phyloP scores from a whole-genome alignment of 257 asterid species.

The Solanum chiquidenum region DNA sequence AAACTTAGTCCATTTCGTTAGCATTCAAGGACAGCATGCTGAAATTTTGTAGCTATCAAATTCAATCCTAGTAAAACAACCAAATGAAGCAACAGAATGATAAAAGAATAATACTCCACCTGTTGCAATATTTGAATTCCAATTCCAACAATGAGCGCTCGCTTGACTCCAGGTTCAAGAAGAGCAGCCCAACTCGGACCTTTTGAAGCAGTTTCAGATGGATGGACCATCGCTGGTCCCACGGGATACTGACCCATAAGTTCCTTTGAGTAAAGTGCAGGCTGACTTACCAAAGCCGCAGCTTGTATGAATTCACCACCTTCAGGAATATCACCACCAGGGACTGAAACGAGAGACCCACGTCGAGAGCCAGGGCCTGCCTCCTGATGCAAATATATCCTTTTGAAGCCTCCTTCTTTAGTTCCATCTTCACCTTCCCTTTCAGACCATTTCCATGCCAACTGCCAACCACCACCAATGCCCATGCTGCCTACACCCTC shows the following conservation, averaged over 20 bases:
- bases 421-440: slow-evolving; percentile 56
- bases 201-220: slow-evolving; percentile 33
- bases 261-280: slow-evolving; percentile 57
- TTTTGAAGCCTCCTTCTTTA: slow-evolving; percentile 56
- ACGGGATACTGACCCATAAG: slow-evolving; percentile 32
- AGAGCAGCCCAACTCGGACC: slow-evolving; percentile 46
- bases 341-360: slow-evolving; percentile 57
- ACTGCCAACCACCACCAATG: slow-evolving; percentile 80
- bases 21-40: not conserved
- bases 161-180: slow-evolving; percentile 73
- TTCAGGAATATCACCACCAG: slow-evolving; percentile 31
- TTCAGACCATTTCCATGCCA: slow-evolving; percentile 76
- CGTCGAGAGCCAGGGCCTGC: slow-evolving; percentile 39
- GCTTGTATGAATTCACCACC: slow-evolving; percentile 58
- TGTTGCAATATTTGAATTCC: slow-evolving; percentile 74
- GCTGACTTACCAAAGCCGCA: slow-evolving; percentile 70
- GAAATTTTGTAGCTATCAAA: not conserved
- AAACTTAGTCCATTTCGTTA: not conserved
- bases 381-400: slow-evolving; percentile 66
- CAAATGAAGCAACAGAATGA: not conserved
- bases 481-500: slow-evolving; percentile 47
- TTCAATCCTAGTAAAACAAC: not conserved
- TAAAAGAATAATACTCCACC: slow-evolving; percentile 19
- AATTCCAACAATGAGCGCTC: slow-evolving; percentile 64
- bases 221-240: slow-evolving; percentile 71